Conservation (phyloP, 2,329 filamentous ascomycete species). For the Fusarium sacchari region DNA sequence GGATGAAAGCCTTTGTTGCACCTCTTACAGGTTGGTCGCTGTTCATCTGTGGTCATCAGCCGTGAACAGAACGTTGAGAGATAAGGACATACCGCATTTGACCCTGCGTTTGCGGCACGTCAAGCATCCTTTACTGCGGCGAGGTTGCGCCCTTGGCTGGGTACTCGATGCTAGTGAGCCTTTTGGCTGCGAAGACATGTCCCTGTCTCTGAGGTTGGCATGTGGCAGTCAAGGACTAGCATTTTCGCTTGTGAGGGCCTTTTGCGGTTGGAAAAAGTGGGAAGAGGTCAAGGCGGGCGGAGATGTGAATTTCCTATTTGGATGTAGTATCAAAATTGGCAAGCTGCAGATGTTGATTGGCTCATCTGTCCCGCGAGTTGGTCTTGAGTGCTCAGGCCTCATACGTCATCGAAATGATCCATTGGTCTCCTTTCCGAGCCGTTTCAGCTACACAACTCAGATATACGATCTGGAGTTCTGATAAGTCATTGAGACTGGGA, state of each 20-base stretch:
- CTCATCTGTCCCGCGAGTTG: background rate
- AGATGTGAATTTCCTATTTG: background rate
- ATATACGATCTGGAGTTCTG: background rate
- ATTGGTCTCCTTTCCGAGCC: too few species aligned
- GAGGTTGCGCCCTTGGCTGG: background rate
- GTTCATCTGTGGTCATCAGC: background rate
- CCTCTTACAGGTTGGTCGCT: background rate
- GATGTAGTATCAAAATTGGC: background rate
- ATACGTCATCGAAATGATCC: background rate
- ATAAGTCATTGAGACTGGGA: background rate
- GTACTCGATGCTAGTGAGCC: background rate
- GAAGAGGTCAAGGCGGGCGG: background rate
- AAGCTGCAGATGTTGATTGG: background rate
- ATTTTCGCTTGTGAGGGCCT: background rate
- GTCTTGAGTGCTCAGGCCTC: accelerated
- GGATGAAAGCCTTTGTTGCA: background rate
- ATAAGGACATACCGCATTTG: background rate
- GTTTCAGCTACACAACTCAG: background rate
- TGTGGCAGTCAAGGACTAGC: background rate
- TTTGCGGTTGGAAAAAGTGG: background rate
- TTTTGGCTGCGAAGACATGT: background rate
- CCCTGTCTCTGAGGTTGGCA: background rate
- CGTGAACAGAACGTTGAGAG: too few species aligned
- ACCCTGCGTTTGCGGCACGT: background rate
- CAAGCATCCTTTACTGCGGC: background rate